Base-by-base conservation (phyloP, 1,139 yeast species). In the Nakaseomyces nivariensis region DNA sequence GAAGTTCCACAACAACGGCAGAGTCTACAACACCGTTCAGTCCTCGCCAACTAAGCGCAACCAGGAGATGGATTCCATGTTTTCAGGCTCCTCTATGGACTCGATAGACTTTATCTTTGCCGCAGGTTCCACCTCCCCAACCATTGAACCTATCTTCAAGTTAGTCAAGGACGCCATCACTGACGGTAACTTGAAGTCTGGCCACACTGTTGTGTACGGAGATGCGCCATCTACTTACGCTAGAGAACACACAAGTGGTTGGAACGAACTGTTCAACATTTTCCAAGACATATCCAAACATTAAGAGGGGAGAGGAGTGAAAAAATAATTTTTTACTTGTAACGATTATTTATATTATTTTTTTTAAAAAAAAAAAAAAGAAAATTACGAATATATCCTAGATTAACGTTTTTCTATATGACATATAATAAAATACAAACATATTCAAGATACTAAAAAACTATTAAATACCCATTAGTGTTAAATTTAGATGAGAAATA, bases 61-160 rank as follows among this genome's bases (percentile, higher is more conserved):
- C 44, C 33, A 41, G 25, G 44, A 41, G 44, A 41, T 41, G 44
- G 33, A 27, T 3, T n/a, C 34, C 10, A 41, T 41, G 44, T 41
- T 41, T 11, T 27, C 44, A 5, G 25, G 34, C 24, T 29, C 33
- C 6, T n/a, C 34, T 9, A 5, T 13, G 42, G 49, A 55, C 31
- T 58, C 56, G 43, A 49, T 66, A 7, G 66, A 64, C 34, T 66
- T 66, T 49, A 56, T 62, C 17, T 75, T 83, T 56, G 75, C 81
- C 33, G 78, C 85, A 47, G 94, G 92, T 29, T 85, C 87, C 6
- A 74, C 82, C 1, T 79, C 85, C 1, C 78, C 84, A 1, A 73
- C 81, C 27, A 85, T 84, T 59, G 95, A 87, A 58, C 79, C 83
- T 13, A 68, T 81, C 37, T 85, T 79, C 67, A 82, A 78, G 49